Evolutionary conservation across 805 yeast genomes (phyloP), one percentile per base, ranked within the genome.

Genomic region (Ascoidea tarda): DNA sequence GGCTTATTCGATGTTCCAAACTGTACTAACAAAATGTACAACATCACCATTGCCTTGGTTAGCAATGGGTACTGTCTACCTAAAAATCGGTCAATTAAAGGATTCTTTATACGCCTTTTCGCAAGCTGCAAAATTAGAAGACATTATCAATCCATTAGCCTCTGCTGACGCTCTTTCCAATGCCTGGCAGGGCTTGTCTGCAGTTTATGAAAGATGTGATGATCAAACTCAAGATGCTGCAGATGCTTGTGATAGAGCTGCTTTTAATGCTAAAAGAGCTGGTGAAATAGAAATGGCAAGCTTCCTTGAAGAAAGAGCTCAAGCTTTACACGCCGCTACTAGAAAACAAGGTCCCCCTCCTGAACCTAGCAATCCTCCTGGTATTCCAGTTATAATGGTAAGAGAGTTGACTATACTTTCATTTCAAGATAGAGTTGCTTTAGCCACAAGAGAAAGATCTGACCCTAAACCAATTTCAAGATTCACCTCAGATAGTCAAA

Each of bases 31-130:
- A 56, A 71, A 77, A 48, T 78, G 80, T 0, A 73, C 79, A 16
- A 64, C 67, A 14, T 72, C 74, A 12, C 79, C 85, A n/a, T 66
- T 79, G 50, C 76, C 83, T 2, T 82, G 87, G 89, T 65, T 82
- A 42, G 79, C 82, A 0, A 79, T 81, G 33, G 89, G 86, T 3
- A 72, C 77, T 10, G 66, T 82, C 50, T 81, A 81, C 59, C 63
- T 82, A 53, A 73, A 73, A 55, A 66, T 80, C 57, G 77, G 76
- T 49, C 87, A 82, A 62, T 62, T 82, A 31, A 76, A 80, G 3
- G 87, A 82, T 59, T 81, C 87, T 0, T 66, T 82, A 50, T 79
- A 82, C 5, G 86, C 87, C 2, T 82, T 78, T 60, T 76, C 84
- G 0, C 84, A 81, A 61, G 86, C 84, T 1, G 72, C 81, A 16